Base-by-base conservation (phyloP, 139 green algal genomes). In the Parachlorella kessleri region DNA sequence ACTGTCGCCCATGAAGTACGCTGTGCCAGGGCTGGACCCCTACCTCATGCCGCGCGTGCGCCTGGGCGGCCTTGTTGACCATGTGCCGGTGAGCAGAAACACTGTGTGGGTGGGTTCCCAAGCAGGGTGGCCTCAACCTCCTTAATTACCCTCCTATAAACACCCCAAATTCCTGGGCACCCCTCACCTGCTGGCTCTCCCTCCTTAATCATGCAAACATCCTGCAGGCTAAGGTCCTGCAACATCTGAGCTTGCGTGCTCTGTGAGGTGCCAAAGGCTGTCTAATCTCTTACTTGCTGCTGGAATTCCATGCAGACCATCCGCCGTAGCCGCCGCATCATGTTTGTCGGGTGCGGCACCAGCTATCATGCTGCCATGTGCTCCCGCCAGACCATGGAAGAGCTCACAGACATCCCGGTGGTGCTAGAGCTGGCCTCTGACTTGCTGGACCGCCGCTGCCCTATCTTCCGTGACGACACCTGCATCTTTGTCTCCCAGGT, bases 281-380 rank as follows among this genome's bases (percentile, higher is more conserved):
- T n/a, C n/a, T n/a, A n/a, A n/a, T n/a, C n/a, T n/a, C n/a, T n/a
- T n/a, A n/a, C n/a, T n/a, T n/a, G n/a, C n/a, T n/a, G n/a, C n/a
- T n/a, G n/a, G n/a, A n/a, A n/a, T n/a, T 59, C 88, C 65, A 59
- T 87, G 28, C 38, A 76, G 41, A 94, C 85, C 70, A 98, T 98
- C 73, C 80, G 85, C 8, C 84, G 89, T 53, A 90, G 81, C 67
- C 85, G 96, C 1, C 88, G 96, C 39, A 88, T 99, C 66, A 91
- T 99, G 70, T 95, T 99, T 66, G 87, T 99, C 3, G 96, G 86
- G 6, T 99, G 95, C 78, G 96, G 91, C 53, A 95, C 91, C 33
- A 87, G 66, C 55, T 96, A 88, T 84, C 80, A 96, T 81, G 90
- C 91, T 28, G 79, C 81, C 36, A 79, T 96, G 35, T 86, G 84